Base-by-base conservation (phyloP, 306 rosid species). In the Cucurbita moschata region DNA sequence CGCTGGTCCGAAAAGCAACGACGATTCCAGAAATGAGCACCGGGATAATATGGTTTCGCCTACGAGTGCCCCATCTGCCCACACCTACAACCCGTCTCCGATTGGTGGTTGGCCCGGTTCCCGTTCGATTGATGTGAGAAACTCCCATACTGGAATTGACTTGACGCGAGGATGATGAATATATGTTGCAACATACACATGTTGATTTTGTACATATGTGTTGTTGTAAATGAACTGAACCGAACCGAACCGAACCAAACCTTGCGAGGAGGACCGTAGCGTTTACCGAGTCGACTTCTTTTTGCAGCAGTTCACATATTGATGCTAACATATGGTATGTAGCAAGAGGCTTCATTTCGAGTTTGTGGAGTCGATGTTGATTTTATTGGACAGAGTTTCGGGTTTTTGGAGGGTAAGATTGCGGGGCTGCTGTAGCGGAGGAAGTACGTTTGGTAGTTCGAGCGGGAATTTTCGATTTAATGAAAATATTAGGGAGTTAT, bases 111-210 rank as follows among this genome's bases (percentile, higher is more conserved):
- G 99, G 97, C 87, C 87, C 3, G 92, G 86, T 39, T 71, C 92
- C 10, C 85, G 86, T 73, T 79, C 83, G 1, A 79, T 59, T 12
- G 96, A 86, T 69, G 49, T 81, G 79, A 81, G 88, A 82, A 83
- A 81, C 57, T 81, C 87, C 59, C 88, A 88, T 79, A 86, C 90
- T 0, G 97, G 99, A 73, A 89, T 95, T 59, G 99, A 95, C 87
- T 81, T 91, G 90, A 95, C 78, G 56, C 96, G 95, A 8, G 97
- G 97, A 43, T 91, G 88, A 89, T 66, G 75, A 59, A 66, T 70
- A 66, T 70, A 77, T 73, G 62, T 77, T 71, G 81, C 79, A 77
- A 87, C 74, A 84, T 85, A 82, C 82, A 80, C 85, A 81, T 84
- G 81, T 63, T 81, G 74, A 84, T 81, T 89, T 86, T 89, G 92